Evolutionary conservation across 1,139 yeast genomes (phyloP), one percentile per base, ranked within the genome.

Genomic region (Sugiyamaella neomexicana): DNA sequence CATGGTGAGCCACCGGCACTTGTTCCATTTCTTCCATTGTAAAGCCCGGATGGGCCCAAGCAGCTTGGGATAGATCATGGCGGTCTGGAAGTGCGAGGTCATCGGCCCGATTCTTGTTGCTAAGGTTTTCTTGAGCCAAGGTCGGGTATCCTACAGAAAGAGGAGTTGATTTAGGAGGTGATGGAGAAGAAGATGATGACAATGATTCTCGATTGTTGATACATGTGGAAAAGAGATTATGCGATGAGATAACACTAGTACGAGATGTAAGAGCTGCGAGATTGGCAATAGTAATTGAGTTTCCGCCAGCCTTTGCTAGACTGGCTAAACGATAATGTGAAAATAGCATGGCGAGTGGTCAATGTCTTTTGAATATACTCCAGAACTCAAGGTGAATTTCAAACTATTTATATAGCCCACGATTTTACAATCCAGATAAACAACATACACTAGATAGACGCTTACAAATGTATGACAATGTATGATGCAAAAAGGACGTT

Each of bases 21-120:
- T 64, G 59, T 40, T 75, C 75, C 73, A 85, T 79, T 40, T 82
- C 81, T 3, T 70, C 75, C 38, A 62, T 63, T 1, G 77, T 64
- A 67, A 75, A 81, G 16, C 68, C 64, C 2, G 86, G 86, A 67
- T 85, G 90, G 1, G 79, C 75, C 71, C 83, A 85, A 15, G 78
- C 67, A 1, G 84, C 63, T 23, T 58, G 60, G 40, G 65, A 57
- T 31, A 67, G 52, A 43, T 64, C 59, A 48, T 60, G 56, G 17
- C 48, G 52, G 15, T 58, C 63, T 16, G 57, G 51, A 16, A 50
- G 43, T 17, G 39, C 55, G 31, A 60, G 46, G 23, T 56, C 59
- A 27, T 52, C 45, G 6, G 17, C 20, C 25, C 51, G 44, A 13
- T 12, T 10, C 20, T 17, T 16, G 20, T 29, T 32, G 10, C 37